phyloP scores from a whole-genome alignment of 306 rosid species.

The Prunus persica region DNA sequence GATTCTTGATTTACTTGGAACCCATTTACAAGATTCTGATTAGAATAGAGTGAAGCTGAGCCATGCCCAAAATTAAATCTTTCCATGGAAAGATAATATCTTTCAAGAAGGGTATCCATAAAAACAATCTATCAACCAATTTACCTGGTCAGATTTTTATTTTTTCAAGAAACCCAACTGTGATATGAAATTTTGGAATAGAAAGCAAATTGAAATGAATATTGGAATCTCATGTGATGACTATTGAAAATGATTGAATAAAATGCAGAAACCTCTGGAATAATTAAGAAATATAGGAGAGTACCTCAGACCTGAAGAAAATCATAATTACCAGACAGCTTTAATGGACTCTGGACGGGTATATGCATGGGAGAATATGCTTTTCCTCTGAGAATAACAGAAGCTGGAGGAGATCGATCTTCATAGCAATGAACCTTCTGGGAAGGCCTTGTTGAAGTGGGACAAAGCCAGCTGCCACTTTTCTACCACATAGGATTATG shows the following conservation, averaged over 20 bases:
- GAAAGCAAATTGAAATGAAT: neutral
- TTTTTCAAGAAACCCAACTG: neutral
- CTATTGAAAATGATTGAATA: neutral
- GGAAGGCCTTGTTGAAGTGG: neutral
- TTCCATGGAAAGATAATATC: conserved; percentile 27
- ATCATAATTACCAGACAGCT: neutral
- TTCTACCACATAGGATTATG: too few relatives aligned
- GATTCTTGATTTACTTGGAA: conserved; percentile 30
- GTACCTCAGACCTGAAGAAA: neutral
- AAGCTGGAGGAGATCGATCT: neutral
- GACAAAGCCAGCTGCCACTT: neutral
- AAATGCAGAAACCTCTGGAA: neutral
- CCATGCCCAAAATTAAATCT: conserved; percentile 38
- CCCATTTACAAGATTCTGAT: conserved; percentile 18
- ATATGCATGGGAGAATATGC: neutral
- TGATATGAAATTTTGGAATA: neutral
- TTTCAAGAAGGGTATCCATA: conserved; percentile 32
- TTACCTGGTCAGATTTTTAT: neutral
- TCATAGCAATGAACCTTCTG: conserved; percentile 3
- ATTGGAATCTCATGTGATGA: neutral
- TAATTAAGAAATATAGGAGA: neutral
- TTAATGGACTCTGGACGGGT: neutral
- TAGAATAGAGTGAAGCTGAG: neutral
- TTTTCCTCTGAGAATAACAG: neutral
- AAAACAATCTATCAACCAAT: neutral